Conservation (phyloP, 2,329 filamentous ascomycete species). For the Alternaria consortialis region DNA sequence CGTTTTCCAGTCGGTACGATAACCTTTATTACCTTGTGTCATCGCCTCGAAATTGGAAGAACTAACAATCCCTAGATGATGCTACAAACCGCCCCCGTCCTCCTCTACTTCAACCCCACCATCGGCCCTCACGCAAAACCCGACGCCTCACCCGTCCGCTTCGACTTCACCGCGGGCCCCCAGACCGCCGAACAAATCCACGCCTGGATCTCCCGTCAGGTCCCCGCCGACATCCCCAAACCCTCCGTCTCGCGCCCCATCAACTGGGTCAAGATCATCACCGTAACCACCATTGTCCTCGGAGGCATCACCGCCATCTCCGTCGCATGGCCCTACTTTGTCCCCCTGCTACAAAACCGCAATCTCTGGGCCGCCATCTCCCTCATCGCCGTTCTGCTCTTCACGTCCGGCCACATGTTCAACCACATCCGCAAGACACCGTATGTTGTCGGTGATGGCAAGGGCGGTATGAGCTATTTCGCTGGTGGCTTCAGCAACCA, state of each 20-base stretch:
- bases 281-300: constrained; percentile 72
- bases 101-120: constrained; percentile 88
- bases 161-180: constrained; percentile 82
- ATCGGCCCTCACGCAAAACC: constrained; percentile 78
- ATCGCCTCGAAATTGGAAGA: not conserved
- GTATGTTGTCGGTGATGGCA: constrained; percentile 85
- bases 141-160: constrained; percentile 75
- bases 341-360: constrained; percentile 85
- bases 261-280: constrained; percentile 82
- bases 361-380: constrained; percentile 94
- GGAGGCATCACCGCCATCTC: constrained; percentile 73
- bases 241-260: constrained; percentile 83
- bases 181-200: constrained; percentile 81
- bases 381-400: constrained; percentile 87
- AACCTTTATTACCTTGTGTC: not conserved
- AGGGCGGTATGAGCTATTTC: constrained; percentile 89
- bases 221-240: constrained; percentile 73
- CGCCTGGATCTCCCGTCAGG: constrained; percentile 78
- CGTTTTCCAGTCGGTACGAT: constrained; percentile 84
- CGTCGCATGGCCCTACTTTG: constrained; percentile 78
- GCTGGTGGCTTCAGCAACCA: constrained; percentile 92
- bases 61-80: constrained; percentile 69
- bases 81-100: constrained; percentile 91
- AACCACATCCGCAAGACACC: constrained; percentile 97
- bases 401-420: constrained; percentile 98